Percentiles rank a stretch among this genome's conserved stretches.
phyloP scores from a whole-genome alignment of 2,329 filamentous ascomycete species.

The Periconia macrospinosa region DNA sequence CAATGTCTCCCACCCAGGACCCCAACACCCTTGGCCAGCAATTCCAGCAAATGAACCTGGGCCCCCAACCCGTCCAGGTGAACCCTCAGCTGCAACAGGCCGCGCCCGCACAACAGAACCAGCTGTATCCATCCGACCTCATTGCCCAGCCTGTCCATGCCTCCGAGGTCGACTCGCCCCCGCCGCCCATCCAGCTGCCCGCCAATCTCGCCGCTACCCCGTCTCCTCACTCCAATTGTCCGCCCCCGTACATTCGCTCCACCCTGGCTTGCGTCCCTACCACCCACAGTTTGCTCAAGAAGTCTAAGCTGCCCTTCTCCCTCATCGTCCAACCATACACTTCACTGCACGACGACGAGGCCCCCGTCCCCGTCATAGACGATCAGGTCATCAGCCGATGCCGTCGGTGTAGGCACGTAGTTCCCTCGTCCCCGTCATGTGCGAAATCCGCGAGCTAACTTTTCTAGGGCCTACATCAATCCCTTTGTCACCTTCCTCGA shows the following conservation, averaged over 20 bases:
- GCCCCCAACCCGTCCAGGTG: constrained; percentile 50
- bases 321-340: constrained; percentile 96
- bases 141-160: constrained; percentile 93
- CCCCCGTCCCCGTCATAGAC: constrained; percentile 86
- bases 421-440: background rate
- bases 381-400: constrained; percentile 98
- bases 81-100: constrained; percentile 34
- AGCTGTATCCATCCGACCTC: constrained; percentile 89
- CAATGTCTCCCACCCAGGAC: constrained; percentile 49
- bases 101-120: constrained; percentile 60
- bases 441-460: background rate
- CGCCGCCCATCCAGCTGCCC: constrained; percentile 86
- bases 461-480: constrained; percentile 82
- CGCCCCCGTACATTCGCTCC: constrained; percentile 90
- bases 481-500: constrained; percentile 96
- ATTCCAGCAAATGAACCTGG: constrained; percentile 77
- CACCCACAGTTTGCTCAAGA: constrained; percentile 90
- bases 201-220: constrained; percentile 93
- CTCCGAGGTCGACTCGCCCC: constrained; percentile 85
- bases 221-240: constrained; percentile 87
- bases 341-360: constrained; percentile 88
- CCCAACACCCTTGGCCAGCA: constrained; percentile 71
- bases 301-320: constrained; percentile 89
- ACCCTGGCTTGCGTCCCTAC: constrained; percentile 93
- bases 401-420: constrained; percentile 71